Percentiles rank a stretch among this genome's conserved stretches.
phyloP scores from a whole-genome alignment of 2,329 filamentous ascomycete species.

The Plectosphaerella plurivora region DNA sequence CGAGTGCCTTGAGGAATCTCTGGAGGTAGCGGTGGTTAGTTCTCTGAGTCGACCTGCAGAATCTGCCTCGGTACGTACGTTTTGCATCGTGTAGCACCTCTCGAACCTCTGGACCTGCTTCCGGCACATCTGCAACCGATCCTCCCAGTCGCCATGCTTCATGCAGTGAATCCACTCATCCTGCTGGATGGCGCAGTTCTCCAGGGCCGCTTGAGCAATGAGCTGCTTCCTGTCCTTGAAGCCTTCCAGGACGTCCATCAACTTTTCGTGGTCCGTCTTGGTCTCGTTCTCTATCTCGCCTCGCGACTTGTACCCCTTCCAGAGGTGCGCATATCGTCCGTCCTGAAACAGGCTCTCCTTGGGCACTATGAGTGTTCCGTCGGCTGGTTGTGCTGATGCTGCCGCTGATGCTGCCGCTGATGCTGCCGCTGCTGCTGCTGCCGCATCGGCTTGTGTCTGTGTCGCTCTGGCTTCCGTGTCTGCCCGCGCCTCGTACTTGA shows the following conservation, averaged over 20 bases:
- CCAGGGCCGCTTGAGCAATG: conserved; percentile 77
- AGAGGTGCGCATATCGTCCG: conserved; percentile 75
- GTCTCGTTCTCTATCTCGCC: conserved; percentile 62
- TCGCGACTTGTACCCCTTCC: conserved; percentile 84
- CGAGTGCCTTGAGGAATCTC: conserved; percentile 86
- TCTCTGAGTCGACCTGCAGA: background rate
- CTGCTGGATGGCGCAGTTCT: conserved; percentile 91
- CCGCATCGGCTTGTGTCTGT: conserved; percentile 1
- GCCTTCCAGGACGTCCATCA: conserved; percentile 73
- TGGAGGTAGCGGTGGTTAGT: conserved; percentile 22
- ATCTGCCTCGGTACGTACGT: conserved; percentile 37
- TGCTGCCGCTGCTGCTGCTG: background rate
- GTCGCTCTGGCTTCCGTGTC: conserved; percentile 6
- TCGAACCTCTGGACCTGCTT: conserved; percentile 74
- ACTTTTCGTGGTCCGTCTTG: conserved; percentile 74
- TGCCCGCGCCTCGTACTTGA: conserved; percentile 51
- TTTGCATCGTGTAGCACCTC: conserved; percentile 85
- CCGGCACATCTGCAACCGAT: conserved; percentile 75
- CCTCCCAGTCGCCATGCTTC: conserved; percentile 61
- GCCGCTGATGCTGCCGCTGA: no score
- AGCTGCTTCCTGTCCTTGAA: conserved; percentile 78
- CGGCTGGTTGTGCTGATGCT: background rate
- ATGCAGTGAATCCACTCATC: conserved; percentile 81
- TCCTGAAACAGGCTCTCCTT: conserved; percentile 51
- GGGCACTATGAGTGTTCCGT: conserved; percentile 31